Evolutionary conservation across 2,329 filamentous ascomycete species (phyloP).

Genomic region (Colletotrichum sp.): DNA sequence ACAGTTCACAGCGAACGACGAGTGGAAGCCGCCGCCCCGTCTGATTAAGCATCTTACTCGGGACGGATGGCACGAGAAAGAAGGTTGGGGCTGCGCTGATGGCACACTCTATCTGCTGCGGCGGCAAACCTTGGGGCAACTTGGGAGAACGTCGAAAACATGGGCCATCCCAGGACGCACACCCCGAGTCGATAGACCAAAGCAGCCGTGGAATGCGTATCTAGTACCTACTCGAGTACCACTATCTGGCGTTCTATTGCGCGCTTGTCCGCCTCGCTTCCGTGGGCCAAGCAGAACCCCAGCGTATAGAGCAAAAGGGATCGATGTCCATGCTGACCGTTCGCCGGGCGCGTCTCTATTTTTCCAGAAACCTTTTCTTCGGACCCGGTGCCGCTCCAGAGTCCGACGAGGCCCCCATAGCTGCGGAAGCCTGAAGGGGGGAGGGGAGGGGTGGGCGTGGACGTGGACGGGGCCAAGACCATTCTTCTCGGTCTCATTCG

Average conservation of each 20-base stretch:
- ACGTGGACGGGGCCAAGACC: neutral
- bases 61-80: neutral
- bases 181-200: neutral
- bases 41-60: slow-evolving; percentile 13
- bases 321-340: neutral
- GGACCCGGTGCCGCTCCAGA: slow-evolving; percentile 7
- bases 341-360: neutral
- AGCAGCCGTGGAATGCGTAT: neutral
- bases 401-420: slow-evolving; percentile 25
- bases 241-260: neutral
- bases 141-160: neutral
- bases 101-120: neutral
- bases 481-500: neutral
- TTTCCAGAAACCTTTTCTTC: slow-evolving; percentile 15
- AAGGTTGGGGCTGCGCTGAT: neutral
- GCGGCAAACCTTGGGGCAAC: neutral
- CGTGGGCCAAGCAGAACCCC: neutral
- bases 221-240: neutral
- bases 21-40: neutral
- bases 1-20: neutral
- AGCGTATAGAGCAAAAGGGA: neutral
- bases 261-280: neutral
- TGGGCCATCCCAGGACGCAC: neutral
- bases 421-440: neutral
- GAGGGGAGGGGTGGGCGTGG: neutral